Evolutionary conservation across 768 basidiomycete genomes (phyloP), one percentile per base, ranked within the genome.

Genomic region (Mycena latifolia): DNA sequence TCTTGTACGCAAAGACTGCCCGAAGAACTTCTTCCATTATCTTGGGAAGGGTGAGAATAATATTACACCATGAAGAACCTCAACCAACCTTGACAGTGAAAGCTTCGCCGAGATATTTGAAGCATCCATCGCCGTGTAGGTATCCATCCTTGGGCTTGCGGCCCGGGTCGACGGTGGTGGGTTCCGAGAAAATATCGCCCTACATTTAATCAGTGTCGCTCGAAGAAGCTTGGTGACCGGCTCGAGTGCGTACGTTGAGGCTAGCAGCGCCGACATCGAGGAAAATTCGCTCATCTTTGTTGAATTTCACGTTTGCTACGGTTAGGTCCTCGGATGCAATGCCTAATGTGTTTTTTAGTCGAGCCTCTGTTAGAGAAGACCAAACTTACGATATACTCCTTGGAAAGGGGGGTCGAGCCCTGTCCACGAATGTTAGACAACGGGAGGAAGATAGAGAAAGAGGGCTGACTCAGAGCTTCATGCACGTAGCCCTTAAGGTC

Each of bases 401-500:
- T 83, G 84, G 81, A 94, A 89, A 4, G 89, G 85, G 12, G 93
- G 92, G 47, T 91, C 89, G 53, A 92, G 80, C 57, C 93, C 92
- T 93, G 56, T 11, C 24, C 5, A 8, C 31, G 56, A 61, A 10
- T 22, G 73, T 60, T 50, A 58, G 31, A 69, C 37, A 63, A 41
- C 3, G 15, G 28, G 28, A 11, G 45, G 47, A 53, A 5, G 41
- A 28, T 14, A 20, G 6, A 35, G 12, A n/a, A 35, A 50, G 17
- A 37, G 6, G n/a, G 61, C 20, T 2, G 0, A 85, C 90, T 70
- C 65, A 93, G 74, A 17, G 91, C 90, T 74, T 95, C 93, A 22
- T 84, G 81, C 15, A 88, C 85, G 70, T 86, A 89, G 28, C 85
- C 88, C 59, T 85, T 81, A 18, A 94, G 74, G 35, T 77, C 67